Evolutionary conservation across 2,329 filamentous ascomycete genomes (phyloP), one percentile per base, ranked within the genome.

Genomic region (Fusarium citri): DNA sequence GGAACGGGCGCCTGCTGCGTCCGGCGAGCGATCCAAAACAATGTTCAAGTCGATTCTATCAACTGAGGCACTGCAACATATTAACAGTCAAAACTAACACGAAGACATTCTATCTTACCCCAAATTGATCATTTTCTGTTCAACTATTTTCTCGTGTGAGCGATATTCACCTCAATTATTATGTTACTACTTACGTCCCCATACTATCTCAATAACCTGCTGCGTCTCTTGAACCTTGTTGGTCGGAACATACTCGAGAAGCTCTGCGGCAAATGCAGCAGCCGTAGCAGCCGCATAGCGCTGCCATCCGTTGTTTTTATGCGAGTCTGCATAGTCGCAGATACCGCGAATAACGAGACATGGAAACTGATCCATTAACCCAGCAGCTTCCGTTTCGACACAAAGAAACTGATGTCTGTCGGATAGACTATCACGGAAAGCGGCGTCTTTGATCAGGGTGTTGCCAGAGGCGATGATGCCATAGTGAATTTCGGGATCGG

Each of bases 141-240:
- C 40, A 2, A 16, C 3, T 20, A 15, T 57, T 12, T 8, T 20
- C 1, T 2, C 41, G 1, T 22, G 14, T 57, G 0, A 8, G 5
- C 18, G 15, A 15, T 7, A 51, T 0, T 1, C 16, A 8, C 0
- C 5, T 34, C 9, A 18, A 18, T 4, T 10, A 16, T 16, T 8
- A 22, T 1, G 40, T 42, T 28, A 20, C 28, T 15, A 51, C 66
- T 47, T 28, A 61, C 28, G 28, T 56, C 25, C 49, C 7, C n/a
- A 14, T 0, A 37, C 3, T 16, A 16, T 15, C 11, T 68, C 15
- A 12, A 48, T 23, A 89, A 88, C 64, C 74, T 88, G 11, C 90
- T 86, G 86, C 87, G 91, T 76, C 87, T 88, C 6, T 88, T 82
- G 79, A 78, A 91, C 20, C 87, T 90, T 76, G 65, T 80, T 23